Conservation (phyloP, 1,139 yeast species). For the Zygosaccharomyces sapae region DNA sequence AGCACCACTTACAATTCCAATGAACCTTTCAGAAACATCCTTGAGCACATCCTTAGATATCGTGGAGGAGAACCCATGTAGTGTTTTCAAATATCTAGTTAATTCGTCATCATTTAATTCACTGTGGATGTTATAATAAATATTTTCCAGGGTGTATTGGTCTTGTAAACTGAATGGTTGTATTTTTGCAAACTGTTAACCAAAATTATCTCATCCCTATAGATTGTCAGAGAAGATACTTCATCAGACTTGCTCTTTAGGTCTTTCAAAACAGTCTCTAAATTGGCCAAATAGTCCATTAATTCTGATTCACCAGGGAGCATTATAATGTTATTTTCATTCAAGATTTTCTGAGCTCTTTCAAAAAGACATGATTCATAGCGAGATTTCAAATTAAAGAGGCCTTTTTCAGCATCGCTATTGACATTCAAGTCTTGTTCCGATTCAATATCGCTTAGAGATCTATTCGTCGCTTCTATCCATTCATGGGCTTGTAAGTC, state of each 20-base stretch:
- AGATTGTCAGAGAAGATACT: conserved; percentile 42
- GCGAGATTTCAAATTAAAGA: conserved; percentile 26
- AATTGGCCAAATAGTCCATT: conserved; percentile 30
- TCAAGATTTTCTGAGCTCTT: conserved; percentile 26
- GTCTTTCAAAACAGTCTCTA: conserved; percentile 45
- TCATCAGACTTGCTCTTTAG: conserved; percentile 57
- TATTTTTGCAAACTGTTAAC: conserved; percentile 28
- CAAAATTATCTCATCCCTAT: conserved; percentile 29
- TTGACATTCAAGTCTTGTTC: conserved; percentile 21
- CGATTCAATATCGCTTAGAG: conserved; percentile 26
- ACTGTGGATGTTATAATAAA: conserved; percentile 25
- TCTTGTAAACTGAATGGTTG: conserved; percentile 30
- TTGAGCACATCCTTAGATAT: conserved; percentile 22
- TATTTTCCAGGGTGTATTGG: conserved; percentile 28
- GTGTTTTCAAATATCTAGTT: conserved; percentile 22
- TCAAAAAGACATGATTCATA: conserved; percentile 24
- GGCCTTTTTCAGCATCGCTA: conserved; percentile 20
- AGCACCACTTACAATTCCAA: conserved; percentile 25
- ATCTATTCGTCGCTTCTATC: conserved; percentile 32
- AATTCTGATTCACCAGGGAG: conserved; percentile 17
- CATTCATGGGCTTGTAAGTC: conserved; percentile 25
- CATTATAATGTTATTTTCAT: conserved; percentile 27
- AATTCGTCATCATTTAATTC: conserved; percentile 20
- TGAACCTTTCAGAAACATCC: conserved; percentile 19
- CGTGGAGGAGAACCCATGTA: conserved; percentile 29